These are phyloP conservation scores for Tetracladium marchalianum DNA, from an alignment of 495 filamentous ascomycete genomes.

Conservation along the genomic window DNA sequence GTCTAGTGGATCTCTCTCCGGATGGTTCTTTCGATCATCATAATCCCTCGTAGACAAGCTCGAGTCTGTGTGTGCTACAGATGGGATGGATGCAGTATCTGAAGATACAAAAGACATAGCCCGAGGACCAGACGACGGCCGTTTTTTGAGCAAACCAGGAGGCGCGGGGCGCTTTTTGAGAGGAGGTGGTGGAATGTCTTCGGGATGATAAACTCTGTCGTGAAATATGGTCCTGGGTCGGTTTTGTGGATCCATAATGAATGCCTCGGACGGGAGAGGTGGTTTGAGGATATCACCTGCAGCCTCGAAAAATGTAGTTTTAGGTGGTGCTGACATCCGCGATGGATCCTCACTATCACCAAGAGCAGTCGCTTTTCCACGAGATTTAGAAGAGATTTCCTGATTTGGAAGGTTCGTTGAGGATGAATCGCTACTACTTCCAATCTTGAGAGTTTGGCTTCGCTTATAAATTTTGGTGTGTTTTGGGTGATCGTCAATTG, in stretches of 20 bases:
- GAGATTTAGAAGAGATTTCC: not conserved
- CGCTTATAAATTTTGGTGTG: constrained; percentile 66
- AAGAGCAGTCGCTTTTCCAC: constrained; percentile 12
- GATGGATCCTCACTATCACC: constrained; percentile 29
- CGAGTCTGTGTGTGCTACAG: constrained; percentile 3
- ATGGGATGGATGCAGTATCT: not conserved
- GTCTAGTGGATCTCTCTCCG: constrained; percentile 26
- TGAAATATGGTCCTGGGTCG: constrained; percentile 94
- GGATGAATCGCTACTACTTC: constrained; percentile 6
- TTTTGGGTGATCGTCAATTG: constrained; percentile 24
- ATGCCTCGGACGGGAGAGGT: constrained; percentile 69
- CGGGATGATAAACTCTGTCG: constrained; percentile 87
- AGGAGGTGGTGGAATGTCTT: constrained; percentile 81
- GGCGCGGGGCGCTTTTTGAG: constrained; percentile 37
- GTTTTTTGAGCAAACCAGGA: constrained; percentile 1
- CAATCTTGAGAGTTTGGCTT: constrained; percentile 51
- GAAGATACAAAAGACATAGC: not conserved
- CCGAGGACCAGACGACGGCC: too few relatives aligned
- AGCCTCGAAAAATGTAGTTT: constrained; percentile 88
- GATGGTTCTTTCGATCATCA: constrained; percentile 19
- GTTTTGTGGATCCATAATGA: constrained; percentile 68
- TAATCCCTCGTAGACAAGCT: constrained; percentile 15
- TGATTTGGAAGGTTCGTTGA: not conserved
- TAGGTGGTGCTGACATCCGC: constrained; percentile 60
- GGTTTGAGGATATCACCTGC: constrained; percentile 88